Evolutionary conservation across 164 flowering plant species (phyloP).

Genomic region (Amborella trichopoda): DNA sequence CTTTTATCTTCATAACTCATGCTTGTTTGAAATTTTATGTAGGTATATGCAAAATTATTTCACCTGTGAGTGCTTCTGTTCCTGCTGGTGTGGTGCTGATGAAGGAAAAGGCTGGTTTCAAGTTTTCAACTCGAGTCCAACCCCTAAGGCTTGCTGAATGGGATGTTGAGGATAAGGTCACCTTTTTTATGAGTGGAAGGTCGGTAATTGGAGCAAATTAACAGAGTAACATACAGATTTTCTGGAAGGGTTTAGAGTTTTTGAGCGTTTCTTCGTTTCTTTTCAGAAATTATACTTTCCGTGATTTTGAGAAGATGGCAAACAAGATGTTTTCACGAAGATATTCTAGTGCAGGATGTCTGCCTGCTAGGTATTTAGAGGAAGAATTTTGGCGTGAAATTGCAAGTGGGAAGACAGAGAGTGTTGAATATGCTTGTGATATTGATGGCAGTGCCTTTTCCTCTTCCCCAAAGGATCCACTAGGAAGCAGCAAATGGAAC

Average conservation of each 20-base stretch:
- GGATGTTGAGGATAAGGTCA: constrained; percentile 74
- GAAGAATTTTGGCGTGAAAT: constrained; percentile 98
- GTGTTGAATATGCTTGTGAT: constrained; percentile 98
- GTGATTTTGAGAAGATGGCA: constrained; percentile 97
- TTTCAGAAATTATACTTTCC: constrained; percentile 88
- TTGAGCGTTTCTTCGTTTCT: constrained; percentile 12
- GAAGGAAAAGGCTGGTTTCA: constrained; percentile 85
- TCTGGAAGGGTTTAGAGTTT: constrained; percentile 6
- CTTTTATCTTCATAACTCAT: no score
- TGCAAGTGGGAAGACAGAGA: constrained; percentile 78
- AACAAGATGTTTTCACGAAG: constrained; percentile 93
- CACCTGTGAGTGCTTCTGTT: constrained; percentile 83
- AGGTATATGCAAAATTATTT: constrained; percentile 97
- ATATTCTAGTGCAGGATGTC: constrained; percentile 78
- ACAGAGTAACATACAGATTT: no score
- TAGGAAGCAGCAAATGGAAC: constrained; percentile 98
- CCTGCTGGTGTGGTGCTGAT: constrained; percentile 93
- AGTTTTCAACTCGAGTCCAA: constrained; percentile 91
- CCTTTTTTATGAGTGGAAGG: constrained; percentile 98
- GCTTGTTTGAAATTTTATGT: no score
- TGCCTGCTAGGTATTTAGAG: constrained; percentile 78
- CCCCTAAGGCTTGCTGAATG: constrained; percentile 96
- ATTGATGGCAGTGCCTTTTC: constrained; percentile 99
- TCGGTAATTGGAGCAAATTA: constrained; percentile 19
- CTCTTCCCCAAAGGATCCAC: constrained; percentile 64